Conservation (phyloP, 2,329 filamentous ascomycete species). For the Penicillium italicum region DNA sequence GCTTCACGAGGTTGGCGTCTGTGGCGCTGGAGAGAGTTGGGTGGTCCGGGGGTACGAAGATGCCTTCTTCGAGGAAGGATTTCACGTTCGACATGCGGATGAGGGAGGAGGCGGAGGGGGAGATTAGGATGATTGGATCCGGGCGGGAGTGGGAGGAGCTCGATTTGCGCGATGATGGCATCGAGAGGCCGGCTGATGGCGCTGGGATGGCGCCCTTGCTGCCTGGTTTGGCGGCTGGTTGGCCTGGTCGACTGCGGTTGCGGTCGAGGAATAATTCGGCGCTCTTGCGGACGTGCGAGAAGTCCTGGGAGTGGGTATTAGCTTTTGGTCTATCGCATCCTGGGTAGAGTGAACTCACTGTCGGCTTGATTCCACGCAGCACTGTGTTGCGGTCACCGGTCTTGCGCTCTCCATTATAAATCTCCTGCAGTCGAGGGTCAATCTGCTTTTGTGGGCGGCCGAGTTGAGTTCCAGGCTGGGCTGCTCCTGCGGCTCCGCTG, state of each 20-base stretch:
- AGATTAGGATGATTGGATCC: constrained; percentile 93
- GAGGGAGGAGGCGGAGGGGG: constrained; percentile 89
- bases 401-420: constrained; percentile 85
- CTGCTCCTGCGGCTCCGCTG: constrained; percentile 43
- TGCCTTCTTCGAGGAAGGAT: constrained; percentile 80
- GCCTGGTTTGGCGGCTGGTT: constrained; percentile 34
- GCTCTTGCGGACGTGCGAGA: constrained; percentile 85
- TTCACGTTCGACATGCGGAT: constrained; percentile 95
- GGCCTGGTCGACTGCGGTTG: constrained; percentile 40
- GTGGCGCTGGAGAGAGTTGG: constrained; percentile 59
- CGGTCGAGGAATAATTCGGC: constrained; percentile 70
- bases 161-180: constrained; percentile 39
- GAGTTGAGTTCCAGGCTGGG: constrained; percentile 24
- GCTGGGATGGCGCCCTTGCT: constrained; percentile 34
- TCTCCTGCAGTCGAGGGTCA: constrained; percentile 78
- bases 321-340: background rate
- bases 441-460: constrained; percentile 62
- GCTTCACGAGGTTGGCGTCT: constrained; percentile 76
- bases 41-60: constrained; percentile 72
- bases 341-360: constrained; percentile 50
- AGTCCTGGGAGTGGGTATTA: constrained; percentile 58
- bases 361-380: constrained; percentile 80
- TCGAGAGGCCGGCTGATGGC: constrained; percentile 38
- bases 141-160: constrained; percentile 46
- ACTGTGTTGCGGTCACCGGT: constrained; percentile 91